These are phyloP conservation scores for Pilobolus umbonatus DNA, from an alignment of 192 early-diverging fungal species.

Conservation along the genomic window DNA sequence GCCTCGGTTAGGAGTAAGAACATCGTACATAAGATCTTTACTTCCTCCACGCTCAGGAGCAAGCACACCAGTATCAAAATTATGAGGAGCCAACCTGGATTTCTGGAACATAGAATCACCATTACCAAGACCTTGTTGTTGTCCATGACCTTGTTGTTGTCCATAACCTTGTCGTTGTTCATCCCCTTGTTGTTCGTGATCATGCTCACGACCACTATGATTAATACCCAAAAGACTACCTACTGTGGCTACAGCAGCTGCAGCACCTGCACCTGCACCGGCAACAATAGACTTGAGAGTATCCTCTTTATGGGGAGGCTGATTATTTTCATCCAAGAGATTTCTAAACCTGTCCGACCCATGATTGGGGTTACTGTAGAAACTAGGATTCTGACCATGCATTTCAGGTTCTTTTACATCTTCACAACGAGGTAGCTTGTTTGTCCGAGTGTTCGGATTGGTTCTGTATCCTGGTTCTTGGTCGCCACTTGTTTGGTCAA, in stretches of 20 bases:
- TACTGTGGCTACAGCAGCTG: background rate
- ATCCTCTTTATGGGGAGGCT: background rate
- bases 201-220: no score
- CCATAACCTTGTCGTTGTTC: background rate
- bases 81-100: no score
- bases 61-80: no score
- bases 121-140: background rate
- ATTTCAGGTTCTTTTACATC: background rate
- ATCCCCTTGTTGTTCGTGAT: no score
- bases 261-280: background rate
- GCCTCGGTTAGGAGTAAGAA: no score
- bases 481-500: no score
- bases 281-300: background rate
- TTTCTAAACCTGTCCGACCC: no score
- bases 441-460: no score
- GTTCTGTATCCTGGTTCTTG: no score
- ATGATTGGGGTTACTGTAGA: background rate
- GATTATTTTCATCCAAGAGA: no score
- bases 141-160: background rate
- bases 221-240: background rate
- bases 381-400: constrained; percentile 11
- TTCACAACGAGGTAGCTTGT: background rate
- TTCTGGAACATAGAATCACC: background rate
- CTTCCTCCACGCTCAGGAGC: background rate
- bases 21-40: no score